Conservation (phyloP, 2,329 filamentous ascomycete genomes). For the Aureobasidium sp. region DNA sequence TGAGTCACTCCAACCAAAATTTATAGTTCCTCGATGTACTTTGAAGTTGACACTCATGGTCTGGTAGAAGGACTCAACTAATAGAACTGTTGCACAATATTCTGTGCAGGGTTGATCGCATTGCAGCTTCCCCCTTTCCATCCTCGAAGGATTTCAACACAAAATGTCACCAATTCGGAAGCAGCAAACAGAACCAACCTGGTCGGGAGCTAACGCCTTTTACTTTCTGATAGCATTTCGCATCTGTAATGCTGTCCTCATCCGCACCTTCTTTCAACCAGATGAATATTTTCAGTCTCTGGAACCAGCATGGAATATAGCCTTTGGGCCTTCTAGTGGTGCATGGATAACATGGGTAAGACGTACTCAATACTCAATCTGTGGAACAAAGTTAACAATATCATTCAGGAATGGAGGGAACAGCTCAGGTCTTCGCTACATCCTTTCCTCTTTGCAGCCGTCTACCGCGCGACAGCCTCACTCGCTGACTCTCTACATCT, state of each 20-base stretch:
- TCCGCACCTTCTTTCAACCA: slow-evolving; percentile 92
- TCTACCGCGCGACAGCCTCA: slow-evolving; percentile 57
- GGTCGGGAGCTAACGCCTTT: slow-evolving; percentile 17
- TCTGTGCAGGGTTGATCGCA: neutral
- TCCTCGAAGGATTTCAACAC: neutral
- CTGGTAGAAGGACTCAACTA: neutral
- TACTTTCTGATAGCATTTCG: slow-evolving; percentile 55
- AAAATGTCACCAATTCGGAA: neutral
- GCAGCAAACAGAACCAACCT: neutral
- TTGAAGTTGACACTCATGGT: neutral
- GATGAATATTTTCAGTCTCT: slow-evolving; percentile 96
- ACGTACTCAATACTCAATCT: neutral
- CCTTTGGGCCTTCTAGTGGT: slow-evolving; percentile 67
- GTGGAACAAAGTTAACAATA: neutral
- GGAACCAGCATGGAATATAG: slow-evolving; percentile 85
- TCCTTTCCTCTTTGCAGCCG: slow-evolving; percentile 71
- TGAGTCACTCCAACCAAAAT: neutral
- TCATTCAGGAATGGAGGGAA: slow-evolving; percentile 75
- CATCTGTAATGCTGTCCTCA: slow-evolving; percentile 66
- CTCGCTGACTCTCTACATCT: slow-evolving; percentile 48
- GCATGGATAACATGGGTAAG: slow-evolving; percentile 94
- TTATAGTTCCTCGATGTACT: too few relatives aligned
- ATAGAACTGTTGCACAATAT: neutral
- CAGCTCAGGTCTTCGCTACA: slow-evolving; percentile 85
- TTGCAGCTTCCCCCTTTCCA: neutral